Evolutionary conservation across 192 early-diverging fungal species (phyloP).

Genomic region (Phycomyces blakesleeanus): DNA sequence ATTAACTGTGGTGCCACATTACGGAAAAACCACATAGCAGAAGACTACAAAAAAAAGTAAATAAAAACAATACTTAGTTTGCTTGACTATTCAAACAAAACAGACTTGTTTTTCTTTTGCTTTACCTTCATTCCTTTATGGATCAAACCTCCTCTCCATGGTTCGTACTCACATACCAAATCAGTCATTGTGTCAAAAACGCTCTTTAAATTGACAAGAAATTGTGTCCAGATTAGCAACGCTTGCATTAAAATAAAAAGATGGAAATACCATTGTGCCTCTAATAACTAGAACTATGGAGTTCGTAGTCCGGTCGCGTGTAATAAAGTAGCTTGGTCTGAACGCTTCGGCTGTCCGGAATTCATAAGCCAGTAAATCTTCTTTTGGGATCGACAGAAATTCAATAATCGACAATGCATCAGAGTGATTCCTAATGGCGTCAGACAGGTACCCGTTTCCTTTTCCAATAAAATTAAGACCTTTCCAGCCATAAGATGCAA

Average conservation of each 20-base stretch:
- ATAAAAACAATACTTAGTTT: not conserved
- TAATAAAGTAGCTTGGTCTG: conserved; percentile 69
- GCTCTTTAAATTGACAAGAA: conserved; percentile 38
- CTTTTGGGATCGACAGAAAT: conserved; percentile 57
- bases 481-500: conserved; percentile 63
- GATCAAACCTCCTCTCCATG: conserved; percentile 75
- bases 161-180: conserved; percentile 74
- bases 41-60: conserved; percentile 27
- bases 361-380: conserved; percentile 69
- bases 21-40: conserved; percentile 72
- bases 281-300: conserved; percentile 67
- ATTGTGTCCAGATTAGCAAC: conserved; percentile 4
- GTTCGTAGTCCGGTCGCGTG: conserved; percentile 57
- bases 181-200: conserved; percentile 75
- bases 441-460: conserved; percentile 62
- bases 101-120: not conserved
- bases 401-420: conserved; percentile 65
- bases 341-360: conserved; percentile 66
- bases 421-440: conserved; percentile 61
- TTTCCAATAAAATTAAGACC: conserved; percentile 76
- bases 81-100: not conserved
- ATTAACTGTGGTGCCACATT: conserved; percentile 64
- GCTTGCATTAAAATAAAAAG: not conserved
- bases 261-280: conserved; percentile 64
- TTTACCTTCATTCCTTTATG: conserved; percentile 70